Conservation (phyloP, 73 alveolate species). For the Paramecium pentaurelia region DNA sequence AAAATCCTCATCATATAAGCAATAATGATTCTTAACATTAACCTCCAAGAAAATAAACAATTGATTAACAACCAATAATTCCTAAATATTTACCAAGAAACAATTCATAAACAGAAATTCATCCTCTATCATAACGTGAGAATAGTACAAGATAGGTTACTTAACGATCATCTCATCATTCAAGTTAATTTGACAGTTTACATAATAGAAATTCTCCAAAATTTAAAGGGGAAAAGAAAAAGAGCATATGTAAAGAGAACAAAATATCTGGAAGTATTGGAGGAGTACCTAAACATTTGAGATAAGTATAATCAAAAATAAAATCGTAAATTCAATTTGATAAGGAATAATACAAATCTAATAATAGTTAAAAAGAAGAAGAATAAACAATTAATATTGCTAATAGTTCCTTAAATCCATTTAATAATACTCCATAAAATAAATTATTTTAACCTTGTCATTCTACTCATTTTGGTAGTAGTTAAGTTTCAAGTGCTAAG, state of each 20-base stretch:
- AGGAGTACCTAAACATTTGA: constrained; percentile 1
- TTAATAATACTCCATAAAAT: constrained; percentile 4
- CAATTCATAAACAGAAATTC: not conserved
- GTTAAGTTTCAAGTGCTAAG: not conserved
- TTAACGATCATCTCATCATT: not conserved
- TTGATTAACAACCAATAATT: not conserved
- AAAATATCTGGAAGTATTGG: not conserved
- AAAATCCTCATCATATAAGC: not conserved
- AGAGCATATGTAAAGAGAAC: not conserved
- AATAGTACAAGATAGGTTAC: not conserved
- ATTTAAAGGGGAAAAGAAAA: not conserved
- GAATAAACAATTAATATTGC: not conserved
- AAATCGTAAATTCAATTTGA: not conserved
- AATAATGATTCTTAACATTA: not conserved
- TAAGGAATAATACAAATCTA: not conserved
- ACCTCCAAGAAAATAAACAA: not conserved
- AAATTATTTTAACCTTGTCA: not conserved
- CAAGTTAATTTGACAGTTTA: not conserved
- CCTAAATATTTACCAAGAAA: not conserved
- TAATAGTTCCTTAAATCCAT: not conserved
- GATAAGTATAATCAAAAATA: not conserved
- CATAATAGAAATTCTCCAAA: not conserved
- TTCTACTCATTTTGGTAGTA: not conserved
- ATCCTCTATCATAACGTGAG: not conserved
- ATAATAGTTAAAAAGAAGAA: not conserved